Evolutionary conservation across 2,329 filamentous ascomycete genomes (phyloP).

Genomic region (Exophiala sideris): DNA sequence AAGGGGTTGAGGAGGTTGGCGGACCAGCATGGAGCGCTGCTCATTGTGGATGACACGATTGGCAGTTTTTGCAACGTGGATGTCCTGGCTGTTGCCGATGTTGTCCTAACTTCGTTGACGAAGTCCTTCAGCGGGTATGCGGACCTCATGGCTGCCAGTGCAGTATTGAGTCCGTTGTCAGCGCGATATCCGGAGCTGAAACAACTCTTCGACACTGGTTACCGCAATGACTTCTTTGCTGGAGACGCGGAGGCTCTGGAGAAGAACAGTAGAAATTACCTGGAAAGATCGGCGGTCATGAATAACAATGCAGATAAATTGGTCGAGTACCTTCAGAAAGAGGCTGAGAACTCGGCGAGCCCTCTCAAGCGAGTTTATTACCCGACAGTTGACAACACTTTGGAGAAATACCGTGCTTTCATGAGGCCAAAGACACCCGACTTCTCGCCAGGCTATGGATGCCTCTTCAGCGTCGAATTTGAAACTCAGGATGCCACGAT

Average conservation of each 20-base stretch:
- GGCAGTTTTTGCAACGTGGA: slow-evolving; percentile 41
- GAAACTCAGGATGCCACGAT: slow-evolving; percentile 19
- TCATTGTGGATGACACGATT: slow-evolving; percentile 40
- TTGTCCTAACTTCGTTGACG: slow-evolving; percentile 54
- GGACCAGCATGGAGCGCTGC: slow-evolving; percentile 31
- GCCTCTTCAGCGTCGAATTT: slow-evolving; percentile 54
- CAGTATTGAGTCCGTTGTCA: slow-evolving; percentile 50
- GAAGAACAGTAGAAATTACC: slow-evolving; percentile 28
- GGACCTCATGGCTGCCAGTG: slow-evolving; percentile 54
- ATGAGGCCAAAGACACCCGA: slow-evolving; percentile 36
- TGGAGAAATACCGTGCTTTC: slow-evolving; percentile 22
- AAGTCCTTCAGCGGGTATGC: slow-evolving; percentile 58
- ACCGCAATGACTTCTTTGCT: slow-evolving; percentile 27
- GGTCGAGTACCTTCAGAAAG: slow-evolving; percentile 26
- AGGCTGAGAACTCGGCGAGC: slow-evolving; percentile 17
- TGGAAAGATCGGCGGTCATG: slow-evolving; percentile 24
- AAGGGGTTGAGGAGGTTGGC: slow-evolving; percentile 41
- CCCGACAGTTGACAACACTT: slow-evolving; percentile 16
- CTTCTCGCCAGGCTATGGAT: slow-evolving; percentile 55
- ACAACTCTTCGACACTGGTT: slow-evolving; percentile 16
- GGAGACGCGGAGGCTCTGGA: slow-evolving; percentile 27
- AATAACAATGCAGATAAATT: slow-evolving; percentile 26
- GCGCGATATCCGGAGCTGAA: slow-evolving; percentile 40
- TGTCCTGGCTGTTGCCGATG: slow-evolving; percentile 47
- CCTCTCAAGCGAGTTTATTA: slow-evolving; percentile 28